Conservation (phyloP, 139 green algal genomes). For the Chlorella vulgaris region DNA sequence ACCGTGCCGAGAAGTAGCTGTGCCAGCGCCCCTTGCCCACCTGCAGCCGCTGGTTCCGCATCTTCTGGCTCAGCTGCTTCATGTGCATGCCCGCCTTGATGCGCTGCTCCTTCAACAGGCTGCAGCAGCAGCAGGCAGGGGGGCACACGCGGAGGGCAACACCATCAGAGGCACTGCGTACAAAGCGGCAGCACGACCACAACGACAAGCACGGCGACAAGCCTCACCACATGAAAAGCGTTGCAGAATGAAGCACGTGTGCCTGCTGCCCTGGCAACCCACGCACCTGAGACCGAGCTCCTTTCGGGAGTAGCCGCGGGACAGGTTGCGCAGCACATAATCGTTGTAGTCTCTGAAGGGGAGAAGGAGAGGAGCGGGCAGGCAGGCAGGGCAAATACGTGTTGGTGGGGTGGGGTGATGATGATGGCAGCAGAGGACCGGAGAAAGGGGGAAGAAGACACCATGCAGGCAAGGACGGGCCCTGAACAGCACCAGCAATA, state of each 20-base stretch:
- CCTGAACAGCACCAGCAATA: too few species aligned
- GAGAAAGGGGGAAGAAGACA: too few species aligned
- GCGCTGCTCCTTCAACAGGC: conserved; percentile 70
- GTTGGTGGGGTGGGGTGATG: too few species aligned
- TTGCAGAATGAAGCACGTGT: too few species aligned
- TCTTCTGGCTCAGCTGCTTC: conserved; percentile 66
- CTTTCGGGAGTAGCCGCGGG: conserved; percentile 81
- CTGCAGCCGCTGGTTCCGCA: conserved; percentile 64
- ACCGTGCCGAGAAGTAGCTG: background rate
- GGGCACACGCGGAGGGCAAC: background rate
- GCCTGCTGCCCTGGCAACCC: too few species aligned
- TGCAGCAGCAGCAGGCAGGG: background rate
- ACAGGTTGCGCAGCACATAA: conserved; percentile 92
- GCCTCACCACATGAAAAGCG: too few species aligned
- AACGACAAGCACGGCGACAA: too few species aligned
- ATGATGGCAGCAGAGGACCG: too few species aligned
- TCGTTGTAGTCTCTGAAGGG: conserved; percentile 82
- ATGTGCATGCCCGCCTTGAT: conserved; percentile 68
- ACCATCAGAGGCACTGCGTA: too few species aligned
- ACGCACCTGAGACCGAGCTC: conserved; percentile 67
- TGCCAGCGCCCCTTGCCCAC: background rate
- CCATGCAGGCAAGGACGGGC: too few species aligned
- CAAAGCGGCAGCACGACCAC: too few species aligned
- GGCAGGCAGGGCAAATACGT: background rate
- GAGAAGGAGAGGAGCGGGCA: background rate